Evolutionary conservation across 495 filamentous ascomycete species (phyloP), one percentile per base, ranked within the genome.

Genomic region (Rostrohypoxylon terebratum): DNA sequence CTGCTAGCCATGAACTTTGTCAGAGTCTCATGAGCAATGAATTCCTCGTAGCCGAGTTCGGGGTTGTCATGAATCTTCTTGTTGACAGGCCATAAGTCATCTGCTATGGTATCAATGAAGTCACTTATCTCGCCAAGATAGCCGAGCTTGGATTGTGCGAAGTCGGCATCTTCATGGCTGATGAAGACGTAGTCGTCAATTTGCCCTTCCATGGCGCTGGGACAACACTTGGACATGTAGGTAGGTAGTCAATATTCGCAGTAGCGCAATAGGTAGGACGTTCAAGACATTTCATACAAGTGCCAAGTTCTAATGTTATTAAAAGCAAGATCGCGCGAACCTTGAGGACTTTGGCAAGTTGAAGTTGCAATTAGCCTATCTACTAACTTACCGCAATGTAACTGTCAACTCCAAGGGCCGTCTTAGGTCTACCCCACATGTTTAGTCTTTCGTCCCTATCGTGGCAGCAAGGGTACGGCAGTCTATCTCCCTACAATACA

Each of bases 61-160:
- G 89, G 88, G 60, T 89, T 86, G 4, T 86, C 86, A 78, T 88
- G 89, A 25, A 91, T 89, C 78, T 86, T 81, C 21, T 73, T 76
- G 63, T 83, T 86, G 53, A 86, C 66, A 4, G 78, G 71, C 79
- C 82, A 82, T 11, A 85, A 65, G 1, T 74, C 75, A 10, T 80
- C 77, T 13, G 73, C 70, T 13, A 83, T 71, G 51, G 55, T 73
- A 51, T 83, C 77, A 14, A 86, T 61, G 59, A 75, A 79, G n/a
- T 58, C 55, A 61, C 74, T 78, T 38, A 86, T 82, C 3, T 80
- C 80, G 42, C 62, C 31, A 1, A 82, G 69, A 67, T 76, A 70
- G 0, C 59, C 63, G 2, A 66, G 54, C 38, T 66, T 40, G 1
- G 60, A 60, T 53, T 59, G 47, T 25, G 68, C 66, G 38, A 60